A percentile compares a stretch with the other conserved stretches of the same genome.
These are phyloP conservation scores for Amanita polypyramis DNA, from an alignment of 768 basidiomycete species.

Conservation along the genomic window DNA sequence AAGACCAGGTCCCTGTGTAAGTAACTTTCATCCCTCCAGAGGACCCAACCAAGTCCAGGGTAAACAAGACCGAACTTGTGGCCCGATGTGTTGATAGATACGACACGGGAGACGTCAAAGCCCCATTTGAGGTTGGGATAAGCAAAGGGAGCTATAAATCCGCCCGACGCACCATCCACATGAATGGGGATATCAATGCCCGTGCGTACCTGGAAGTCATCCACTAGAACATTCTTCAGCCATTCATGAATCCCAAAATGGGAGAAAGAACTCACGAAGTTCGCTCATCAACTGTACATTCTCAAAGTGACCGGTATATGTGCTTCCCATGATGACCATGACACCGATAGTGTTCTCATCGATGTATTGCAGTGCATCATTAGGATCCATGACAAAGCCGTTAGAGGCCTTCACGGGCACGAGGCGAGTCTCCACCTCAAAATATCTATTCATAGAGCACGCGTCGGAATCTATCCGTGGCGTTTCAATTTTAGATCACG, in stretches of 20 bases:
- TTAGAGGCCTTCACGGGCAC: conserved; percentile 34
- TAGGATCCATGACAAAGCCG: conserved; percentile 43
- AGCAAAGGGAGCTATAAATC: conserved; percentile 54
- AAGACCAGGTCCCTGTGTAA: conserved; percentile 58
- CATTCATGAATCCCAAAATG: not conserved
- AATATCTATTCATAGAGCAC: conserved; percentile 26
- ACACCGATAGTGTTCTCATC: conserved; percentile 68
- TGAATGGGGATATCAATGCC: conserved; percentile 56
- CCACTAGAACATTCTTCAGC: conserved; percentile 23
- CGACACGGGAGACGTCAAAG: conserved; percentile 46
- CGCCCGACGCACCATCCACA: conserved; percentile 56
- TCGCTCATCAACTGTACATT: conserved; percentile 45
- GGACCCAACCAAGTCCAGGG: conserved; percentile 48
- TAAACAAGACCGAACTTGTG: conserved; percentile 53
- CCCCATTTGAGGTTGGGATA: conserved; percentile 48
- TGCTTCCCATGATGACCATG: conserved; percentile 42
- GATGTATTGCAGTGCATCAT: conserved; percentile 45
- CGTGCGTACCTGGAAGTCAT: conserved; percentile 41
- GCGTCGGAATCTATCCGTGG: not conserved
- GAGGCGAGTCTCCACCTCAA: conserved; percentile 50
- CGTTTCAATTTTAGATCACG: not conserved
- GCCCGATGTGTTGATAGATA: conserved; percentile 42
- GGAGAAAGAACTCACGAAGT: conserved; percentile 22
- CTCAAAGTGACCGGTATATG: conserved; percentile 59
- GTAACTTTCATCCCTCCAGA: conserved; percentile 48